phyloP scores from a whole-genome alignment of 208 protist species.

The Strigomonas culicis region DNA sequence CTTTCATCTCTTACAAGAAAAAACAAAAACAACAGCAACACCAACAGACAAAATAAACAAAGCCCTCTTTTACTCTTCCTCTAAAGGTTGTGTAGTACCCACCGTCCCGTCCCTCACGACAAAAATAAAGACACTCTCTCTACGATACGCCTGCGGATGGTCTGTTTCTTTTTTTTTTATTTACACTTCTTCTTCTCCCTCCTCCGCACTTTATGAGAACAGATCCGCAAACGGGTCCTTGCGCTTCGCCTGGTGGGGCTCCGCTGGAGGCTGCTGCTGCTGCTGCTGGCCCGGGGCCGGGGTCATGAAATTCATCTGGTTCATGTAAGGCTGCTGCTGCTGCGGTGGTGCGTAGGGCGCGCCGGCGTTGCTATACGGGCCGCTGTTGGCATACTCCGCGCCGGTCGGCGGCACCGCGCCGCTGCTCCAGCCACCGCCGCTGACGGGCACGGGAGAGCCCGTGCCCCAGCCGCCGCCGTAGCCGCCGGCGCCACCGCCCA shows the following conservation, averaged over 20 bases:
- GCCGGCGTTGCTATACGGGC: neutral
- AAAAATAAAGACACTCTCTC: too few relatives aligned
- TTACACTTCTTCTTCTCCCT: neutral
- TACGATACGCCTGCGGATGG: too few relatives aligned
- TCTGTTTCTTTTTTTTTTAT: too few relatives aligned
- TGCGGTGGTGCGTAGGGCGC: slow-evolving; percentile 5
- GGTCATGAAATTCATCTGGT: slow-evolving; percentile 45
- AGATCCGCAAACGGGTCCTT: slow-evolving; percentile 79
- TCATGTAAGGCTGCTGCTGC: slow-evolving; percentile 9
- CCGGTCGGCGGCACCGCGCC: neutral
- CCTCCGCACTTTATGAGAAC: slow-evolving; percentile 29
- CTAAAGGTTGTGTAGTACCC: too few relatives aligned
- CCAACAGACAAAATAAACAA: too few relatives aligned
- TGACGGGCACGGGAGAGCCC: slow-evolving; percentile 10
- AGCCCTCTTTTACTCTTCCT: too few relatives aligned
- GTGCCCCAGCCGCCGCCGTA: slow-evolving; percentile 18
- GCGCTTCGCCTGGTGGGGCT: slow-evolving; percentile 20
- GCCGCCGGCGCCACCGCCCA: neutral
- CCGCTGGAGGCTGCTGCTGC: slow-evolving; percentile 4
- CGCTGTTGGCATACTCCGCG: neutral
- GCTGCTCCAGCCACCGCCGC: slow-evolving; percentile 9
- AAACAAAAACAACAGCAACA: neutral
- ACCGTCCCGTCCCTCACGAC: too few relatives aligned
- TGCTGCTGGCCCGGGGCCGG: slow-evolving; percentile 31
- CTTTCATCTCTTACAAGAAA: slow-evolving; percentile 1